Conservation (phyloP, 768 basidiomycete species). For the Termitomyces heimii region DNA sequence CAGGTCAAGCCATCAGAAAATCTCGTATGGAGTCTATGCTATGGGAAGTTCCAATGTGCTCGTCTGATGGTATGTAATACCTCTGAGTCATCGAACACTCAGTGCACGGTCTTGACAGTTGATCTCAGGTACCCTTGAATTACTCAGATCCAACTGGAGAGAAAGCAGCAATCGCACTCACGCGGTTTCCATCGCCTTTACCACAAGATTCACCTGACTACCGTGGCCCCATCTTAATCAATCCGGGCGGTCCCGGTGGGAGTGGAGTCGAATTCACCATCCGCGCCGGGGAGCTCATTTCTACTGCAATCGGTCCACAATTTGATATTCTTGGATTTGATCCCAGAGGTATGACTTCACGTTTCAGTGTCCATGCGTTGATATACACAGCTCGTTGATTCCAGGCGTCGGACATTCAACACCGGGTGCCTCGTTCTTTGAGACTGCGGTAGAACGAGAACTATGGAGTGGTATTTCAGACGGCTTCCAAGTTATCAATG, state of each 20-base stretch:
- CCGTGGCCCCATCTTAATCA: constrained; percentile 38
- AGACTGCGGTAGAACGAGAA: constrained; percentile 26
- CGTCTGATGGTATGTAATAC: constrained; percentile 20
- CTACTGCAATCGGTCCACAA: constrained; percentile 29
- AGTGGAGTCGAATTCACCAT: constrained; percentile 30
- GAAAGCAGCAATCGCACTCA: constrained; percentile 36
- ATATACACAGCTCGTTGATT: neutral
- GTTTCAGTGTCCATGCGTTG: neutral
- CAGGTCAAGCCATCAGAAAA: constrained; percentile 13
- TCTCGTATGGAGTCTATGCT: constrained; percentile 20
- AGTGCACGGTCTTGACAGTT: neutral
- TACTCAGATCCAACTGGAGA: constrained; percentile 32
- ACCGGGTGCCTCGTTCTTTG: constrained; percentile 29
- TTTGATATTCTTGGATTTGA: constrained; percentile 45
- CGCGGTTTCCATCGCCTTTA: constrained; percentile 31
- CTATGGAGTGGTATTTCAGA: constrained; percentile 15
- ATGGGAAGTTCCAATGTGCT: constrained; percentile 22
- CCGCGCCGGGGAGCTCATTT: constrained; percentile 18
- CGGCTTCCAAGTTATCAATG: constrained; percentile 14
- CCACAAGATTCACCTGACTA: constrained; percentile 22
- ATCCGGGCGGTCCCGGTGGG: constrained; percentile 45
- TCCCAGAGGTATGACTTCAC: constrained; percentile 29
- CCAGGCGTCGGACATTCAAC: constrained; percentile 29
- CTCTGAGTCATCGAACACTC: too few relatives aligned
- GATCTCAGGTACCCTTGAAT: constrained; percentile 36